Evolutionary conservation across 176 grass and related monocot species (phyloP).

Genomic region (Carex littledalei): DNA sequence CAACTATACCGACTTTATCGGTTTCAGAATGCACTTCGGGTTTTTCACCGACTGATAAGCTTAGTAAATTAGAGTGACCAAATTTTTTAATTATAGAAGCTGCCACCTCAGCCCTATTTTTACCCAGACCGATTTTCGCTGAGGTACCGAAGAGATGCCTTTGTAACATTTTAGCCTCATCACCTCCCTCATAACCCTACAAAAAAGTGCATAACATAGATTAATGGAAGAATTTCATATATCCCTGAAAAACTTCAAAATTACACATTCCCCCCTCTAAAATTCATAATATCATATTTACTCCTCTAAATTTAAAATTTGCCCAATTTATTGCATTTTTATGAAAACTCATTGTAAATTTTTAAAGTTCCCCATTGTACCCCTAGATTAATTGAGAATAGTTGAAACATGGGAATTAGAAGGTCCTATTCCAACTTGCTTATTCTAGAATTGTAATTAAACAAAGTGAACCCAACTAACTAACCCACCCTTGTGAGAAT

Average conservation of each 20-base stretch:
- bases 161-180: slow-evolving; percentile 70
- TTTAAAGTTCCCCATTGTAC: too few species aligned
- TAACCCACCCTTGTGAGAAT: slow-evolving; percentile 57
- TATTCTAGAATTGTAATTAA: neutral
- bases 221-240: neutral
- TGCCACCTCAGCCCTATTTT: slow-evolving; percentile 54
- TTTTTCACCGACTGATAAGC: slow-evolving; percentile 6
- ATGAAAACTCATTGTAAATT: too few species aligned
- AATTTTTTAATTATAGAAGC: slow-evolving; percentile 40
- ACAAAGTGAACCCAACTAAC: neutral
- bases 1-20: slow-evolving; percentile 50
- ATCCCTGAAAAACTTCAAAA: too few species aligned
- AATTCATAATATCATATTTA: too few species aligned
- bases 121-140: slow-evolving; percentile 53
- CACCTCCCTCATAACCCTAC: slow-evolving; percentile 65
- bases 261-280: too few species aligned
- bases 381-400: neutral
- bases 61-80: slow-evolving; percentile 34
- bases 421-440: neutral
- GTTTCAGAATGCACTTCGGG: slow-evolving; percentile 2
- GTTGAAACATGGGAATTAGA: neutral
- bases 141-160: slow-evolving; percentile 48
- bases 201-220: neutral
- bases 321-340: too few species aligned
- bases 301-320: too few species aligned